Conservation (phyloP, 2,329 filamentous ascomycete genomes). For the Stemphylium beticola region DNA sequence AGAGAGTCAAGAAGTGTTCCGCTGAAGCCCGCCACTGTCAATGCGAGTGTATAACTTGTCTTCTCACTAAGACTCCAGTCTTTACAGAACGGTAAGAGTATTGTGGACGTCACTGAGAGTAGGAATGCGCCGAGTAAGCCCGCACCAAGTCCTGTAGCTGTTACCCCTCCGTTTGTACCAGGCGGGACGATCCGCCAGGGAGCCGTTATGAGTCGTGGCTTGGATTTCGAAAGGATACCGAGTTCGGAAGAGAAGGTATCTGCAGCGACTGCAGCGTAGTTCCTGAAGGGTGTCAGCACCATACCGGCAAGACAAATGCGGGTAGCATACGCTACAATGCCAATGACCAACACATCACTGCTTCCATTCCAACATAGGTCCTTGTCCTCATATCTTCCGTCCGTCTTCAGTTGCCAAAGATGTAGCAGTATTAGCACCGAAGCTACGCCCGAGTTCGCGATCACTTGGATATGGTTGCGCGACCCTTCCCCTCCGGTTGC, state of each 20-base stretch:
- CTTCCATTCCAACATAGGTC: conserved; percentile 51
- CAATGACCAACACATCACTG: conserved; percentile 52
- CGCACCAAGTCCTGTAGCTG: conserved; percentile 72
- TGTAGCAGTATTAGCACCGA: conserved; percentile 67
- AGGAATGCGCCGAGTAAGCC: conserved; percentile 75
- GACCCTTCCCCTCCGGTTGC: conserved; percentile 78
- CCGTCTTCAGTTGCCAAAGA: conserved; percentile 51
- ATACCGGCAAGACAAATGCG: neutral
- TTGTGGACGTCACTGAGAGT: conserved; percentile 70
- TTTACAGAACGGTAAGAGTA: conserved; percentile 73
- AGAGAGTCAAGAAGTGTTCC: conserved; percentile 89
- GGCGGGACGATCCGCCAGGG: conserved; percentile 79
- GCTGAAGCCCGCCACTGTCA: conserved; percentile 75
- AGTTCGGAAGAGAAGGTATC: conserved; percentile 97
- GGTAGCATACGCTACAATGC: conserved; percentile 53
- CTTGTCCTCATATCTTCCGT: conserved; percentile 35
- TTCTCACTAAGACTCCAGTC: conserved; percentile 32
- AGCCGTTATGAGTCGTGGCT: conserved; percentile 86
- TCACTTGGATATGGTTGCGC: conserved; percentile 83
- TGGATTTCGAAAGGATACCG: conserved; percentile 79
- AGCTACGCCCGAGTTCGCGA: conserved; percentile 85
- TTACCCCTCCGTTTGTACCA: conserved; percentile 94
- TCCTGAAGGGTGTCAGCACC: conserved; percentile 59
- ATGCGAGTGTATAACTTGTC: conserved; percentile 53
- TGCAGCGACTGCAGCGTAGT: conserved; percentile 89